Percentiles rank a stretch among this genome's conserved stretches.
phyloP scores from a whole-genome alignment of 2,329 filamentous ascomycete species.

The Aureobasidium mangrovei region DNA sequence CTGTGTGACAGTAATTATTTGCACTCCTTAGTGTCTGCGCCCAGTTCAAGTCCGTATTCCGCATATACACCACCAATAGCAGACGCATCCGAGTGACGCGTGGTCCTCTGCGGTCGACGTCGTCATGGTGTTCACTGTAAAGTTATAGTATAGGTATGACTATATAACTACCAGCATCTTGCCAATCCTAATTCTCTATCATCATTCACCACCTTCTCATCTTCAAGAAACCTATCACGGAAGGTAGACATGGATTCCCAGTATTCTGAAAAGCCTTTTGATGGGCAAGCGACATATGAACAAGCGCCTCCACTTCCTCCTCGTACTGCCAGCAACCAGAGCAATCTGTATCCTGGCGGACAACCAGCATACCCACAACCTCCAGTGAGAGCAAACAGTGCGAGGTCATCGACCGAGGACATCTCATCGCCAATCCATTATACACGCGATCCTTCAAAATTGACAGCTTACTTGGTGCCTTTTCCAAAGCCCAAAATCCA shows the following conservation, averaged over 20 bases:
- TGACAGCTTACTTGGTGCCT: constrained; percentile 37
- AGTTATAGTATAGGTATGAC: too few relatives aligned
- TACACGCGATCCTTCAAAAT: constrained; percentile 33
- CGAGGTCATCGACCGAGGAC: constrained; percentile 14
- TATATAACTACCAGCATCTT: too few relatives aligned
- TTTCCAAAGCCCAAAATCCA: constrained; percentile 35
- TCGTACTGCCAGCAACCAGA: neutral
- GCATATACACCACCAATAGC: too few relatives aligned
- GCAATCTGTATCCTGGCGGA: neutral
- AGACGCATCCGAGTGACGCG: too few relatives aligned
- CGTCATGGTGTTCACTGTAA: too few relatives aligned
- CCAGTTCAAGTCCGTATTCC: too few relatives aligned
- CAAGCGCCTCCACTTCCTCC: constrained; percentile 4
- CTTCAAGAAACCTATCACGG: neutral
- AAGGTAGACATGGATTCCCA: neutral
- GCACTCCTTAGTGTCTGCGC: too few relatives aligned
- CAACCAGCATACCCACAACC: neutral
- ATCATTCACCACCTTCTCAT: neutral
- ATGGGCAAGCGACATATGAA: neutral
- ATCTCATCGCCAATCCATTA: constrained; percentile 31
- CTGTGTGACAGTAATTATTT: too few relatives aligned
- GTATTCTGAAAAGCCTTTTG: neutral
- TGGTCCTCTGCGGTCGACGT: too few relatives aligned
- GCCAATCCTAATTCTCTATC: neutral
- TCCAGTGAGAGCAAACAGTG: neutral